These are phyloP conservation scores for Biscogniauxia mediterranea DNA, from an alignment of 2,329 filamentous ascomycete genomes.

Conservation along the genomic window DNA sequence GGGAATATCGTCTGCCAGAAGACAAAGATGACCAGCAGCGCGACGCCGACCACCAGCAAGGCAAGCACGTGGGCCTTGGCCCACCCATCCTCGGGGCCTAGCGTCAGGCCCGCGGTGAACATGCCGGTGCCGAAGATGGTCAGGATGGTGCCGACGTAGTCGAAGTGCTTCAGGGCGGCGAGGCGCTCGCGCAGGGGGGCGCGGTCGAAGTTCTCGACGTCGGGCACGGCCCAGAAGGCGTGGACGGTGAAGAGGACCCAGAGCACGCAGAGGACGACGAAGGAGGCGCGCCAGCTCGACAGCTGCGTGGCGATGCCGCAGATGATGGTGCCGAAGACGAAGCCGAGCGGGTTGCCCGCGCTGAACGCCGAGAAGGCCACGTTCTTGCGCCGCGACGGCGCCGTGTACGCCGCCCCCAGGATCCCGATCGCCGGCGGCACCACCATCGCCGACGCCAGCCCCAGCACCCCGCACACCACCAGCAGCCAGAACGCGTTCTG, in stretches of 20 bases:
- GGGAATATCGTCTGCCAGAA: slow-evolving; percentile 59
- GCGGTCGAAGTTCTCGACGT: slow-evolving; percentile 44
- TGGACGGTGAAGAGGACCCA: slow-evolving; percentile 58
- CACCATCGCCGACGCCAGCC: slow-evolving; percentile 62
- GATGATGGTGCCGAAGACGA: slow-evolving; percentile 50
- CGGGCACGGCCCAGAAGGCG: slow-evolving; percentile 61
- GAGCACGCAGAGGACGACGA: slow-evolving; percentile 61
- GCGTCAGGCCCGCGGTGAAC: slow-evolving; percentile 60
- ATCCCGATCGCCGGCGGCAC: slow-evolving; percentile 63
- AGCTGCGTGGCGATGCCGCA: slow-evolving; percentile 61
- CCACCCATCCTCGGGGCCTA: slow-evolving; percentile 62
- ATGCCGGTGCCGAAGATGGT: slow-evolving; percentile 64
- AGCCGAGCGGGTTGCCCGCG: slow-evolving; percentile 37
- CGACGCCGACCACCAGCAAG: slow-evolving; percentile 57
- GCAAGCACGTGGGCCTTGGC: slow-evolving; percentile 59
- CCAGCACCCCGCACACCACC: slow-evolving; percentile 61
- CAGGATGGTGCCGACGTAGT: slow-evolving; percentile 58
- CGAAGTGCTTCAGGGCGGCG: slow-evolving; percentile 52
- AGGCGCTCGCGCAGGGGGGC: slow-evolving; percentile 37
- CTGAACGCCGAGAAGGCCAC: slow-evolving; percentile 33
- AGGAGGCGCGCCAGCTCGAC: slow-evolving; percentile 62
- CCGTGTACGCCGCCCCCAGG: slow-evolving; percentile 61
- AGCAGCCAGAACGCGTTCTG: slow-evolving; percentile 58
- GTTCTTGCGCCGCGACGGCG: slow-evolving; percentile 44
- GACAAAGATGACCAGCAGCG: slow-evolving; percentile 55